Base-by-base conservation (phyloP, 768 basidiomycete genomes). In the Lyophyllum decastes region DNA sequence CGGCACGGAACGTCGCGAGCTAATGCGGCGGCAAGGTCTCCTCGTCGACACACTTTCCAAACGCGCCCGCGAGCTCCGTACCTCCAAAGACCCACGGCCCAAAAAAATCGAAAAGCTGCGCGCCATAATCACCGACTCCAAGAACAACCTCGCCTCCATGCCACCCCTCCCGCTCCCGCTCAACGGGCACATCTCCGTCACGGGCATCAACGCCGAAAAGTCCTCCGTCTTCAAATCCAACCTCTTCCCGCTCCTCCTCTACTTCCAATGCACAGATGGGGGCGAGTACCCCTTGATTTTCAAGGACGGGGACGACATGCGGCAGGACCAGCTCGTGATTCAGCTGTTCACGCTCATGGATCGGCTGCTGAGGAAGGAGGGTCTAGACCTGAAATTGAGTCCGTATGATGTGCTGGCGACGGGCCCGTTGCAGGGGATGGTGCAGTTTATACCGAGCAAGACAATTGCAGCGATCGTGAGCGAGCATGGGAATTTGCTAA, bases 281-380 rank as follows among this genome's bases (percentile, higher is more conserved):
- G 82, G 86, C 16, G 92, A 95, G 68, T 98, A 90, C 71, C 92
- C 95, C 0, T 84, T 98, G 51, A 98, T 99, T 59, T 98, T 98
- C 82, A 99, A 98, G 73, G 95, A 98, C 64, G 97, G 97, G 14
- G 97, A 98, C 68, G 97, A 99, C 68, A 89, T 98, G 82, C 88
- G 97, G 21, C 97, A 99, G 72, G 97, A 99, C 69, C 97, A 99
- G 71, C 85, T 99, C 35, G 95, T 98, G 25, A 90, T 98, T 49
- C 97, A 99, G 72, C 80, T 98, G n/a, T 95, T 99, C 72, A 97
- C 95, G 16, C 84, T 99, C 25, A 99, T 99, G 97, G 95, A 99
- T 69, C 82, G 91, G 48, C 73, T 99, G 24, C 74, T 98, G 59
- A 78, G 94, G 56, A 96, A 95, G 73, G 97, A 98, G 76, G 97